Evolutionary conservation across 176 grass and related monocot species (phyloP).

Genomic region (Microstegium vimineum): DNA sequence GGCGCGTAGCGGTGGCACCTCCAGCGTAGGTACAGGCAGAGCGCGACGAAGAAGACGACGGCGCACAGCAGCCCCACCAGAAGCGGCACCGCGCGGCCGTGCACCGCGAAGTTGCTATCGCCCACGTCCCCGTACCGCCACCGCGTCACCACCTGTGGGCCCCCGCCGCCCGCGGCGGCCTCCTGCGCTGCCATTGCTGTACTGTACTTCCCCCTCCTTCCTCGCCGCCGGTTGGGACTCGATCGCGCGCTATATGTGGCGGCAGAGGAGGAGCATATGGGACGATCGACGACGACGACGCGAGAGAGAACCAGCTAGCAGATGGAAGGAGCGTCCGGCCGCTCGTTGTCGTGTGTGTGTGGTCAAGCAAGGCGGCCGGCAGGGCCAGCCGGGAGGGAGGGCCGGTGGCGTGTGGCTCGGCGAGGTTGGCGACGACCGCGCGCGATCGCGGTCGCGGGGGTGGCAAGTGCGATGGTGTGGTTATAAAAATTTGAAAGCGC

Average conservation of each 20-base stretch:
- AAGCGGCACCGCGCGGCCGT: slow-evolving; percentile 30
- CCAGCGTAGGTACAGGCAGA: slow-evolving; percentile 50
- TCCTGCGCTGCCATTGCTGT: slow-evolving; percentile 49
- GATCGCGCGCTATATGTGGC: neutral
- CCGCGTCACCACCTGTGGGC: slow-evolving; percentile 24
- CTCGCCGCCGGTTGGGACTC: too few relatives aligned
- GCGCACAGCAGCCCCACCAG: slow-evolving; percentile 26
- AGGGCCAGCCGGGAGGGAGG: neutral
- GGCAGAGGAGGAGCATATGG: neutral
- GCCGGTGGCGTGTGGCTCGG: slow-evolving; percentile 7
- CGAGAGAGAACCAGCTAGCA: too few relatives aligned
- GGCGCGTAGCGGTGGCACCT: slow-evolving; percentile 14
- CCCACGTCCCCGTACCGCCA: slow-evolving; percentile 47
- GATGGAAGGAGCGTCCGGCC: too few relatives aligned
- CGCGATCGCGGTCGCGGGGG: neutral
- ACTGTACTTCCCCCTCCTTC: neutral
- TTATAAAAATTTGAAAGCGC: slow-evolving; percentile 33
- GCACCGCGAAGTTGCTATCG: slow-evolving; percentile 61
- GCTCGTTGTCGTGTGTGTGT: neutral
- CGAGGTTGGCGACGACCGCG: neutral
- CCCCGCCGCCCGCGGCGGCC: slow-evolving; percentile 23
- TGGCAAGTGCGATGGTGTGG: neutral
- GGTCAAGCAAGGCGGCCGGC: slow-evolving; percentile 3
- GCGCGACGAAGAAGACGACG: slow-evolving; percentile 29
- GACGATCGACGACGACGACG: too few relatives aligned